Evolutionary conservation across 139 green algal species (phyloP), one percentile per base, ranked within the genome.

Genomic region (Desmodesmus armatus): DNA sequence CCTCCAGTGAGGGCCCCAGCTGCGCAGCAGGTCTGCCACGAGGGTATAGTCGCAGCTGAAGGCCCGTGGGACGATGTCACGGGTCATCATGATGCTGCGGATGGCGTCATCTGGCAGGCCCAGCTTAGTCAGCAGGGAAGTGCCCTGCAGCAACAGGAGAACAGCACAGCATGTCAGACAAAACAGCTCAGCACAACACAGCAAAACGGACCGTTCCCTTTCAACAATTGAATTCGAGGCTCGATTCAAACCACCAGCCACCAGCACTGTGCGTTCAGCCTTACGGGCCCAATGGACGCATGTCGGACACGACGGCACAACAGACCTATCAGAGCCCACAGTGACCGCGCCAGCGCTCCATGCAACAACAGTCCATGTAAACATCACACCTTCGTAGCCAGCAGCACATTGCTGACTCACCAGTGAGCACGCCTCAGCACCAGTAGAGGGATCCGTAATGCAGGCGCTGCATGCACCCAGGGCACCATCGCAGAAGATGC

Each of bases 1-100:
- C 66, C 89, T 86, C 88, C 98, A 98, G 40, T 78, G 62, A 0
- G 41, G 49, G 19, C 88, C 84, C 83, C 78, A 87, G 65, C 51
- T 87, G 41, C 79, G 40, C 44, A 91, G 74, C 13, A 91, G 53
- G 33, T 83, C 67, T 25, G 93, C 92, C 33, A 99, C 93, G 17
- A 94, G 88, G 5, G 90, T 91, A 92, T 99, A 99, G 91, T 99
- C 96, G 89, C 97, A 99, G 25, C 95, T 91, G 87, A 99, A 99
- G 31, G 97, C 96, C 25, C 96, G 94, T 0, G 97, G 97, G 71
- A 99, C 97, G 71, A 99, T 96, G 91, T 99, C 97, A 5, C 92
- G 85, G 7, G 92, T 82, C 94, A 98, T 98, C 41, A 98, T 88
- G 29, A 99, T 91, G 78, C 96, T 95, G 76, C 92, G 88, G 29